Base-by-base conservation (phyloP, 129 eudicot species). In the Solidago caesia region DNA sequence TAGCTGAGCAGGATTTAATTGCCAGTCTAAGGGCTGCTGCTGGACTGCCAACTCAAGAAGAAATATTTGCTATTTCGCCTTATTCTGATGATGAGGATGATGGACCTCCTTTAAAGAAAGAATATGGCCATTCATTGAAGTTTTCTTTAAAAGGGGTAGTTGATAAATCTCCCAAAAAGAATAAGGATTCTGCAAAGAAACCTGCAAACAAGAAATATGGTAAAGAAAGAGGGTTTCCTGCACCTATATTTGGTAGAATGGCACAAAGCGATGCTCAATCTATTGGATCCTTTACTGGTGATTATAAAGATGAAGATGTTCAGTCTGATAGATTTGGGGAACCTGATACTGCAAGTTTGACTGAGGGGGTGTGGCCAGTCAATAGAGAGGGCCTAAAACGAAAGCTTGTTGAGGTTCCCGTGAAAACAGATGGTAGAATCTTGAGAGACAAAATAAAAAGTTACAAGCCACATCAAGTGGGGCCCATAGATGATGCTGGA, bases 21-120 rank as follows among this genome's bases (percentile, higher is more conserved):
- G 82, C 86, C 45, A 87, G 89, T 81, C 72, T 95, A 86, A 88
- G 99, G 79, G 96, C 89, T 4, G 97, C 96, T 74, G 99, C 97
- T 74, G 99, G 99, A 68, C 82, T 95, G 81, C 99, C 99, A 27
- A 87, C 91, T 74, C 86, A 91, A 75, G 97, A 95, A 69, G 97
- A 95, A 63, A 88, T 88, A 64, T 91, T 91, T 79, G 83, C 89
- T 14, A 85, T 95, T 42, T 85, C 94, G 56, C 97, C 97, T 57
- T 95, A 87, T 79, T 88, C 99, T 14, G 99, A 95, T 71, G 96
- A 91, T 59, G 99, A 95, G 78, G 97, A 95, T 46, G 82, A 69
- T 70, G 88, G 77, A 42, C 94, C 93, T 43, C 72, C 71, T 11
- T 49, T 80, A 67, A 91, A 87, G 82, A 91, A 78, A 77, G 97